A percentile compares a stretch with the other conserved stretches of the same genome.
Conservation (phyloP, 23 red algal species). For the Gracilaria vermiculophylla region DNA sequence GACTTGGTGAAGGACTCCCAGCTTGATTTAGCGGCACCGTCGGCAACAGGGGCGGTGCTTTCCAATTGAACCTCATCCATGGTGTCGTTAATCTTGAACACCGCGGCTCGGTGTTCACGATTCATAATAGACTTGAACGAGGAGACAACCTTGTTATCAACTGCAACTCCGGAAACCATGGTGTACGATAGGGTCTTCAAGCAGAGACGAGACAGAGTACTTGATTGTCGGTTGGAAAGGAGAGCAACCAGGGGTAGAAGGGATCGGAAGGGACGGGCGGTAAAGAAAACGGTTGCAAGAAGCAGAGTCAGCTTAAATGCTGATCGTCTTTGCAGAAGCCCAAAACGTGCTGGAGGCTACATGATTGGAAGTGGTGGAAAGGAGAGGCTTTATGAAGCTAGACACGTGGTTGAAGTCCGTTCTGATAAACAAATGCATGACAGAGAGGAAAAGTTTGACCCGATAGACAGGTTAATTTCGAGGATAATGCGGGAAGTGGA, state of each 20-base stretch:
- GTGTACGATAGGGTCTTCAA: not conserved
- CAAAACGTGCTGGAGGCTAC: not conserved
- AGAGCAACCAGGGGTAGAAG: not conserved
- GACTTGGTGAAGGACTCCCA: conserved; percentile 47
- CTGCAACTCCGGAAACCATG: conserved; percentile 81
- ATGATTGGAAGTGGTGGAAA: not conserved
- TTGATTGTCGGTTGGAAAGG: not conserved
- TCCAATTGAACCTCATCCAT: conserved; percentile 64
- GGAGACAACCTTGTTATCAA: conserved; percentile 40
- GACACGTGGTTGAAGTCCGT: not conserved
- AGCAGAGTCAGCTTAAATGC: not conserved
- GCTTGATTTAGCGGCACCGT: conserved; percentile 16
- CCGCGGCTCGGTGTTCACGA: conserved; percentile 42
- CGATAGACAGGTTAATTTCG: not conserved
- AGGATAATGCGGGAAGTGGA: not conserved
- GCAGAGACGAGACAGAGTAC: not conserved
- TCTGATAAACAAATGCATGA: not conserved
- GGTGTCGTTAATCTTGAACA: conserved; percentile 73
- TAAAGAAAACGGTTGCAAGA: not conserved
- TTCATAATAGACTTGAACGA: conserved; percentile 38
- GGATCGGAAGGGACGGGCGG: not conserved
- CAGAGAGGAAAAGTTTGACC: conserved; percentile 5
- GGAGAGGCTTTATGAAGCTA: conserved; percentile 26
- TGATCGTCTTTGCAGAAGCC: not conserved
- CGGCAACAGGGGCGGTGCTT: conserved; percentile 13